phyloP scores from a whole-genome alignment of 2,329 filamentous ascomycete species.

The Fusarium heterosporum region DNA sequence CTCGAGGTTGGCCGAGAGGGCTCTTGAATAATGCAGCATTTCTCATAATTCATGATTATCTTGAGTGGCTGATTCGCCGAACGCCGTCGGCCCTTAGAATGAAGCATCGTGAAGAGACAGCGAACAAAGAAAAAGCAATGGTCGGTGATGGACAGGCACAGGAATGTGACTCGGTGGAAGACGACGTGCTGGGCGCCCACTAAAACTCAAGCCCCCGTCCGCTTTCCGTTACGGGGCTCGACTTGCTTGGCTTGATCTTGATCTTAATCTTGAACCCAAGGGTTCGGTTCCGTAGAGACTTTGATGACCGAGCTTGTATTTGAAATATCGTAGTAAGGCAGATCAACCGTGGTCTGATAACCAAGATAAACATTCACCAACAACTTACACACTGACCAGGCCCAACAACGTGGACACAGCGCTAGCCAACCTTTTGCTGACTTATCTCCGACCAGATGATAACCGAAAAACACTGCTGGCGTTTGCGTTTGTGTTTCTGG shows the following conservation, averaged over 20 bases:
- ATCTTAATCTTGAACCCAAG: slow-evolving; percentile 21
- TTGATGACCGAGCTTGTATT: slow-evolving; percentile 17
- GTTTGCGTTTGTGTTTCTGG: slow-evolving; percentile 32
- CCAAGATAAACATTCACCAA: background rate
- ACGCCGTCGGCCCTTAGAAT: slow-evolving; percentile 29
- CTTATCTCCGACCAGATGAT: slow-evolving; percentile 1
- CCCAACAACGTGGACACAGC: slow-evolving; percentile 20
- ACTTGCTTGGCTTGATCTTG: background rate
- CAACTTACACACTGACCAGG: slow-evolving; percentile 14
- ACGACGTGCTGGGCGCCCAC: background rate
- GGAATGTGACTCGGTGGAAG: slow-evolving; percentile 36
- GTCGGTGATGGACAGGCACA: slow-evolving; percentile 8
- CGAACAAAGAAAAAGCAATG: slow-evolving; percentile 16
- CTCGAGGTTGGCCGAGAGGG: background rate
- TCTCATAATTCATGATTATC: background rate
- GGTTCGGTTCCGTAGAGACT: slow-evolving; percentile 14
- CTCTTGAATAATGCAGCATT: background rate
- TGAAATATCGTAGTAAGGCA: slow-evolving; percentile 11
- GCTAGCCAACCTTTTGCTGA: background rate
- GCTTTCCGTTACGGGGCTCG: slow-evolving; percentile 21
- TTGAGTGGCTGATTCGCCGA: slow-evolving; percentile 29
- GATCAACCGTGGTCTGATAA: slow-evolving; percentile 11
- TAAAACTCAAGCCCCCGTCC: slow-evolving; percentile 1
- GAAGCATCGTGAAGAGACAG: slow-evolving; percentile 17
- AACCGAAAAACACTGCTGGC: slow-evolving; percentile 15